Base-by-base conservation (phyloP, 371 early-diverging fungal genomes). In the Mucor mucedo region DNA sequence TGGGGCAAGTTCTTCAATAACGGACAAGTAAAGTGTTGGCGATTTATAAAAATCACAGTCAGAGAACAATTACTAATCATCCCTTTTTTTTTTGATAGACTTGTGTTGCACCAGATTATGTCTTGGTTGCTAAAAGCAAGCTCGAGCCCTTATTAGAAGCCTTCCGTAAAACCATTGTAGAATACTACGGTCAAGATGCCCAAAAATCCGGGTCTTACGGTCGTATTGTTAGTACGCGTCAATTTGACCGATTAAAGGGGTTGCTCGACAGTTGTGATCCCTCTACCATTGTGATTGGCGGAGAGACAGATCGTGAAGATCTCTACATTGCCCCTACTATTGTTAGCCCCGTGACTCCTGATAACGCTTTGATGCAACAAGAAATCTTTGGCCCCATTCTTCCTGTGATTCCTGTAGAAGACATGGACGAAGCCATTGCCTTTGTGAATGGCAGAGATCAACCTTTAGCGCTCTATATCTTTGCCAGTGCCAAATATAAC, bases 71-170 rank as follows among this genome's bases (percentile, higher is more conserved):
- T 5, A 50, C 10, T 3, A 54, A 39, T 9, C 35, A 8, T 14
- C 13, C 21, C 9, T 21, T 56, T 27, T 27, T 41, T 30, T 35
- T 66, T 14, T 16, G 13, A 42, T 71, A 78, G 84, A 93, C 93
- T 5, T 95, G 96, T 73, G 86, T 96, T 50, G 91, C 92, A 9
- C 92, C 93, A 38, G 97, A 97, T 71, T 94, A 95, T 64, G 80
- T 95, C 10, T 72, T 95, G 47, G 81, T 87, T 21, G 83, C 84
- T 35, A 77, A 83, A 40, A 75, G 73, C 30, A 66, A 84, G 16
- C 75, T 79, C 11, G 84, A 85, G 35, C 63, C 63, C n/a, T 73
- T 96, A 33, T 55, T 89, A 7, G 73, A 67, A 13, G 73, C 75
- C 0, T 68, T 85, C 58, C 73, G 73, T 16, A 69, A 77, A 29